A percentile compares a stretch with the other conserved stretches of the same genome.
Conservation (phyloP, 495 filamentous ascomycete species). For the Aspergillus wentii region DNA sequence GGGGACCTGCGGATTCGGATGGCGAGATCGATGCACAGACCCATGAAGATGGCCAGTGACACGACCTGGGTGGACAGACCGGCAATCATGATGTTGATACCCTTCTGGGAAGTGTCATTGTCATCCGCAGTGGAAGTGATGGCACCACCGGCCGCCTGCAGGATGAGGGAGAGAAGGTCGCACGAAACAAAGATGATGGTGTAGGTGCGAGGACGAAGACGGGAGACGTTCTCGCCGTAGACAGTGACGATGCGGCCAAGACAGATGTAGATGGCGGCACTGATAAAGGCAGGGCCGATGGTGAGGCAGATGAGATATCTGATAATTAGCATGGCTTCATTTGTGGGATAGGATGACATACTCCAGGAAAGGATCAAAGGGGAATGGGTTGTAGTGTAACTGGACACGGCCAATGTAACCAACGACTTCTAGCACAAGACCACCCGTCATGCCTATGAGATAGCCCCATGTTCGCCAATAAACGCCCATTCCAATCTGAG, state of each 20-base stretch:
- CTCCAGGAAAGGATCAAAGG: conserved; percentile 32
- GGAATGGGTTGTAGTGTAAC: conserved; percentile 35
- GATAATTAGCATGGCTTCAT: conserved; percentile 4
- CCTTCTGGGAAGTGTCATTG: conserved; percentile 19
- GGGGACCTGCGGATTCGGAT: conserved; percentile 31
- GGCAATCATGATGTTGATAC: conserved; percentile 51
- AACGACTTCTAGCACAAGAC: conserved; percentile 30
- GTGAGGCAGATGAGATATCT: conserved; percentile 49
- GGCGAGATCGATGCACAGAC: conserved; percentile 45
- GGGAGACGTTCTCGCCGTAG: conserved; percentile 42
- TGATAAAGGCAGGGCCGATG: conserved; percentile 52
- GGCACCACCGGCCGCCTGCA: conserved; percentile 51
- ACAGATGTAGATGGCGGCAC: conserved; percentile 53
- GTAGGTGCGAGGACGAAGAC: conserved; percentile 45
- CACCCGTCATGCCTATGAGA: conserved; percentile 6
- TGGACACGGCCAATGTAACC: conserved; percentile 36
- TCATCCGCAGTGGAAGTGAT: conserved; percentile 42
- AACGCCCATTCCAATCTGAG: conserved; percentile 19
- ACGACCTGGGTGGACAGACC: conserved; percentile 51
- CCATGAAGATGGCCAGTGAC: conserved; percentile 48
- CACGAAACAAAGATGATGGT: conserved; percentile 48
- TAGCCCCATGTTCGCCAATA: conserved; percentile 18
- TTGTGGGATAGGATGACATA: conserved; percentile 14
- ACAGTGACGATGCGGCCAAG: conserved; percentile 48
- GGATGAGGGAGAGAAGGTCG: conserved; percentile 49